phyloP scores from a whole-genome alignment of 768 basidiomycete species.

The Aureoboletus auriporus region DNA sequence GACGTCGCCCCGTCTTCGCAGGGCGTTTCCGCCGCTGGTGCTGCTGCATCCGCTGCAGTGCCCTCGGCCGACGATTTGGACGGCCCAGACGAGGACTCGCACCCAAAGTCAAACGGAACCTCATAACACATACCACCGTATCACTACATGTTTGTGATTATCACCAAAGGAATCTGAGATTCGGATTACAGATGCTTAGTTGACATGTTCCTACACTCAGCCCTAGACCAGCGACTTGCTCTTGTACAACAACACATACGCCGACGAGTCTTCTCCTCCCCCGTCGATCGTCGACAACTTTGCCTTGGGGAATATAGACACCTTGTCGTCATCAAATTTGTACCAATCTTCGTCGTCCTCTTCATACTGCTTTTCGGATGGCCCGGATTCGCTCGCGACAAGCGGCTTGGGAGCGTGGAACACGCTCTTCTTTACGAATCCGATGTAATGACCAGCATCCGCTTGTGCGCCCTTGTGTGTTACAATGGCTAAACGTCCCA shows the following conservation, averaged over 20 bases:
- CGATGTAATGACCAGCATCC: conserved; percentile 95
- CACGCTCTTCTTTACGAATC: conserved; percentile 77
- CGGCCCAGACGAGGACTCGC: conserved; percentile 32
- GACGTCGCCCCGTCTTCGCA: conserved; percentile 56
- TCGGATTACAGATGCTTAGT: conserved; percentile 9
- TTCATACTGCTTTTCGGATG: conserved; percentile 26
- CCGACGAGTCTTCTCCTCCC: conserved; percentile 86
- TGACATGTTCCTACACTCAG: conserved; percentile 11
- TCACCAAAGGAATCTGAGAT: conserved; percentile 4
- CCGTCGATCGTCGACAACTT: conserved; percentile 85
- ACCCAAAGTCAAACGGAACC: conserved; percentile 22
- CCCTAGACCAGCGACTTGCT: conserved; percentile 44
- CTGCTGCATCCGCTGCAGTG: conserved; percentile 68
- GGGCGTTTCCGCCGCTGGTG: conserved; percentile 46
- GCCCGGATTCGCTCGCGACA: background rate
- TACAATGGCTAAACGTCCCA: conserved; percentile 66
- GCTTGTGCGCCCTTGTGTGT: conserved; percentile 97
- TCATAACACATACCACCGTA: conserved; percentile 16
- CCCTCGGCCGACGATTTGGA: conserved; percentile 70
- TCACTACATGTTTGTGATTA: conserved; percentile 2
- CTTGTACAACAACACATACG: conserved; percentile 87
- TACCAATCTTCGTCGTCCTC: conserved; percentile 84
- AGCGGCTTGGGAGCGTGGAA: conserved; percentile 41
- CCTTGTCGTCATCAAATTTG: conserved; percentile 97
- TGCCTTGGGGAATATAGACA: conserved; percentile 78